A percentile compares a stretch with the other conserved stretches of the same genome.
These are phyloP conservation scores for Avena atlantica DNA, from an alignment of 176 grass and related monocot genomes.

Conservation along the genomic window DNA sequence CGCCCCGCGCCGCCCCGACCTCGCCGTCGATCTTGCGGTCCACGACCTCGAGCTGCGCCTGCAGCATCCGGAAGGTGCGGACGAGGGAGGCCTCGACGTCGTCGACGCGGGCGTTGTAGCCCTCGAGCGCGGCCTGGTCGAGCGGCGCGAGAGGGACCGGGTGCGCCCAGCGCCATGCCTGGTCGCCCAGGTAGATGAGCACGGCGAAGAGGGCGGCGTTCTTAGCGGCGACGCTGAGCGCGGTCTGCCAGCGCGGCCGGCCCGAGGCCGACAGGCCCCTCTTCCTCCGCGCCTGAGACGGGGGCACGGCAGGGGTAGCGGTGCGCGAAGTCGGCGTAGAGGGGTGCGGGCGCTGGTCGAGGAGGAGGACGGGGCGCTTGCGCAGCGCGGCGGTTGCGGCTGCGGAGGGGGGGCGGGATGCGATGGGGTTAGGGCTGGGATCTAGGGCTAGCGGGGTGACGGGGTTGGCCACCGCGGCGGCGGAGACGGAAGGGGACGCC, in stretches of 20 bases:
- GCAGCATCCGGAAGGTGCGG: slow-evolving; percentile 62
- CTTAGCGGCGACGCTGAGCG: slow-evolving; percentile 58
- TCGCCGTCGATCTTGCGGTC: slow-evolving; percentile 78
- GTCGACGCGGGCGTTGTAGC: slow-evolving; percentile 58
- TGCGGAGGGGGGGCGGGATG: slow-evolving; percentile 22
- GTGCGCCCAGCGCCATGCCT: slow-evolving; percentile 50
- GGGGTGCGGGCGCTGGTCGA: slow-evolving; percentile 40
- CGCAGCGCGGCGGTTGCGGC: slow-evolving; percentile 41
- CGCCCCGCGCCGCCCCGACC: slow-evolving; percentile 47
- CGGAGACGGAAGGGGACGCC: slow-evolving; percentile 37
- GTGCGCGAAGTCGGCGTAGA: slow-evolving; percentile 27
- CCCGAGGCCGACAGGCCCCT: slow-evolving; percentile 13
- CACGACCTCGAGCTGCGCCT: slow-evolving; percentile 79
- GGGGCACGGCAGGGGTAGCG: background rate
- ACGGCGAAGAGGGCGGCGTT: slow-evolving; percentile 53
- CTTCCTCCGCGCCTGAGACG: slow-evolving; percentile 1
- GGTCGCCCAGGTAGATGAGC: slow-evolving; percentile 60
- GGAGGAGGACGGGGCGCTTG: slow-evolving; percentile 53
- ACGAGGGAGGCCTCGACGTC: slow-evolving; percentile 69
- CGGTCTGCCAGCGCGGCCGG: slow-evolving; percentile 53
- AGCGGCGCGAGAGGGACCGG: slow-evolving; percentile 4
- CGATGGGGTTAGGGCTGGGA: slow-evolving; percentile 41
- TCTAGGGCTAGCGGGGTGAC: slow-evolving; percentile 41
- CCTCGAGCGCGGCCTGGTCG: slow-evolving; percentile 32
- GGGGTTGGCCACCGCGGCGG: slow-evolving; percentile 1